These are phyloP conservation scores for Naganishia kalamii DNA, from an alignment of 768 basidiomycete species.

Conservation along the genomic window DNA sequence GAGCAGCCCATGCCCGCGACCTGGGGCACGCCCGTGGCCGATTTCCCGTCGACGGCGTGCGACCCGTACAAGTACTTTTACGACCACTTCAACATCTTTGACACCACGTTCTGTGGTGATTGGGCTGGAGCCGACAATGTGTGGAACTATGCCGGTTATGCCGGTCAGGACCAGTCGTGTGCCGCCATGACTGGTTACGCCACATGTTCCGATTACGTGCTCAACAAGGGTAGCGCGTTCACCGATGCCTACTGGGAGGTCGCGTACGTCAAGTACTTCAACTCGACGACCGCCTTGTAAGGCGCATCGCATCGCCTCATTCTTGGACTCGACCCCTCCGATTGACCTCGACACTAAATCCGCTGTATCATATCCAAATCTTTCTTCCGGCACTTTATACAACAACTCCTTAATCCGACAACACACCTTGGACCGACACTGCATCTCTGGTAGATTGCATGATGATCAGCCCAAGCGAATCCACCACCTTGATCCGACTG, in stretches of 20 bases:
- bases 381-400: too few relatives aligned
- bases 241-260: conserved; percentile 44
- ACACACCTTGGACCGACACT: too few relatives aligned
- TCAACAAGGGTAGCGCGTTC: conserved; percentile 55
- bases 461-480: too few relatives aligned
- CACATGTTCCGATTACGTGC: conserved; percentile 72
- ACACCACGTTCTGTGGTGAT: conserved; percentile 71
- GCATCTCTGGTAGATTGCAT: too few relatives aligned
- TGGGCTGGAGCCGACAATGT: conserved; percentile 67
- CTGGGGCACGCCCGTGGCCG: conserved; percentile 74
- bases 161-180: conserved; percentile 76
- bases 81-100: conserved; percentile 70
- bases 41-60: conserved; percentile 69
- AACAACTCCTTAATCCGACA: too few relatives aligned
- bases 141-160: conserved; percentile 71
- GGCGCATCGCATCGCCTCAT: not conserved
- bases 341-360: not conserved
- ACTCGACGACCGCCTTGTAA: conserved; percentile 41
- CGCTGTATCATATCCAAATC: not conserved
- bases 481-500: too few relatives aligned
- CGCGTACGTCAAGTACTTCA: conserved; percentile 45
- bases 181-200: conserved; percentile 72
- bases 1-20: conserved; percentile 63
- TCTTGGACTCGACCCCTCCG: not conserved
- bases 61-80: conserved; percentile 72